phyloP scores from a whole-genome alignment of 164 flowering plant genomes.

The Umbilicus rupestris region DNA sequence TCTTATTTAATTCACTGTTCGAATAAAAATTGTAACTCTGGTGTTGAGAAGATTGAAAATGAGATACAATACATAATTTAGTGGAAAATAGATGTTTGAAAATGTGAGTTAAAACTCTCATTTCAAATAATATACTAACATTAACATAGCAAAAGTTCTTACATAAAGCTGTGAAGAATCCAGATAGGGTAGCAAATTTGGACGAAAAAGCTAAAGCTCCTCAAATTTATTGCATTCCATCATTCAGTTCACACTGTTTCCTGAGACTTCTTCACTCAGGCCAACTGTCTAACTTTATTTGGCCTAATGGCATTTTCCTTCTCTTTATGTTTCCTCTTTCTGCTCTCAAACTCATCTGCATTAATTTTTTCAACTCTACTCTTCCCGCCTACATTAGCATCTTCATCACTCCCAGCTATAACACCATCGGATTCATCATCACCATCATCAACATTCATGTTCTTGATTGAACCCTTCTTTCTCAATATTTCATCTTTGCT shows the following conservation, averaged over 20 bases:
- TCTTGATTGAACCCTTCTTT: constrained; percentile 28
- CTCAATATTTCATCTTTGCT: constrained; percentile 15
- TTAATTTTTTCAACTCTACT: neutral
- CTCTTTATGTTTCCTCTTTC: neutral
- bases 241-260: neutral
- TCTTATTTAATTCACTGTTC: neutral
- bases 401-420: neutral
- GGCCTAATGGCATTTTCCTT: neutral
- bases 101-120: neutral
- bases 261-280: neutral
- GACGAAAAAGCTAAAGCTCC: neutral
- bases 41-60: neutral
- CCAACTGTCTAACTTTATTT: neutral
- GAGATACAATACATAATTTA: neutral
- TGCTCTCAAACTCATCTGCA: neutral
- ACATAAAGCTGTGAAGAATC: neutral
- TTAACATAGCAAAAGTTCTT: neutral
- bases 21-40: neutral
- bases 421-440: neutral
- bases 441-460: constrained; percentile 43
- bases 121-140: neutral
- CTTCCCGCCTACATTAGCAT: neutral
- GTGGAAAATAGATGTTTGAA: neutral
- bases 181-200: neutral
- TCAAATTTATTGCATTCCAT: neutral